Conservation (phyloP, 495 filamentous ascomycete genomes). For the Hamigera avellanea region DNA sequence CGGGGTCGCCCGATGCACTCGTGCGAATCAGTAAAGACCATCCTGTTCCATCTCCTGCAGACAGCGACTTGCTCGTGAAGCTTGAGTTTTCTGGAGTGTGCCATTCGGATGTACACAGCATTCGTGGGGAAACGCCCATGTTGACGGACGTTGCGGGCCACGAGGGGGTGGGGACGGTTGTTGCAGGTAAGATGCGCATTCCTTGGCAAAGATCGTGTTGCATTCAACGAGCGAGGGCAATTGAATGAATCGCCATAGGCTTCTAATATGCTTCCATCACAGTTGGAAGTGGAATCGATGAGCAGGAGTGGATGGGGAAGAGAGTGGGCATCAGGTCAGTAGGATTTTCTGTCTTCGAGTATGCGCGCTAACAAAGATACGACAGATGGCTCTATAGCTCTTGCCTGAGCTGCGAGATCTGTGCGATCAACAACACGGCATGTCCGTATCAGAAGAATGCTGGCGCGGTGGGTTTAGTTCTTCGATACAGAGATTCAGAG, state of each 20-base stretch:
- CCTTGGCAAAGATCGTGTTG: background rate
- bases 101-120: slow-evolving; percentile 33
- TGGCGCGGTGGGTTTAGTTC: slow-evolving; percentile 25
- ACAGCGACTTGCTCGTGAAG: slow-evolving; percentile 27
- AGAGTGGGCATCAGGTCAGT: slow-evolving; percentile 28
- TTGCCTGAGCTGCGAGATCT: slow-evolving; percentile 34
- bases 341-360: background rate
- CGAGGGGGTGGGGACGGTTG: slow-evolving; percentile 30
- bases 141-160: slow-evolving; percentile 33
- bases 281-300: slow-evolving; percentile 22
- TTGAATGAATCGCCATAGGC: background rate
- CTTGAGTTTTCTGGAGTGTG: slow-evolving; percentile 33
- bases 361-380: background rate
- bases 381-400: slow-evolving; percentile 34
- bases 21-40: slow-evolving; percentile 19
- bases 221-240: background rate
- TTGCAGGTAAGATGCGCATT: no score
- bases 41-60: slow-evolving; percentile 21
- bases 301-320: slow-evolving; percentile 21
- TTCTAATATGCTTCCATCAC: no score
- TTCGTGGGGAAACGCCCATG: slow-evolving; percentile 35
- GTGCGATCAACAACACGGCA: slow-evolving; percentile 30
- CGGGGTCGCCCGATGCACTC: slow-evolving; percentile 10
- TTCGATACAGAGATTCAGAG: background rate
- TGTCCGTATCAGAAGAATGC: slow-evolving; percentile 34